Percentiles rank a stretch among this genome's conserved stretches.
These are phyloP conservation scores for Fusarium sp. DNA, from an alignment of 2,329 filamentous ascomycete genomes.

Conservation along the genomic window DNA sequence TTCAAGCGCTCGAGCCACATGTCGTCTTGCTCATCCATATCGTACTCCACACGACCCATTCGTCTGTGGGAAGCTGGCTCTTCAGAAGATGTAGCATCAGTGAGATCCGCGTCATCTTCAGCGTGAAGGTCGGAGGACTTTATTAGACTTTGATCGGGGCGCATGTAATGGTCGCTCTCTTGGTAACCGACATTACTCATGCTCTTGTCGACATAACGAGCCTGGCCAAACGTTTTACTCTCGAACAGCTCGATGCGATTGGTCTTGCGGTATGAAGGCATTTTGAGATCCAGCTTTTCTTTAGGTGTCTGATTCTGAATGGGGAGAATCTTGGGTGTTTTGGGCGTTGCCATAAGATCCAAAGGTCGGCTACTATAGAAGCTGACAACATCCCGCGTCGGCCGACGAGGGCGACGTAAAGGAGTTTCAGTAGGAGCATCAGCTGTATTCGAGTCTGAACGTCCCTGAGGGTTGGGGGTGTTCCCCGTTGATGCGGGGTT, in stretches of 20 bases:
- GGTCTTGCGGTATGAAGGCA: conserved; percentile 79
- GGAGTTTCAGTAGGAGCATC: conserved; percentile 51
- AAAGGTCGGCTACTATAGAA: conserved; percentile 64
- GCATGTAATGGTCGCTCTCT: conserved; percentile 88
- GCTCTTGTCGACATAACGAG: conserved; percentile 92
- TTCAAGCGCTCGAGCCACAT: conserved; percentile 94
- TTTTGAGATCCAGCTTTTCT: conserved; percentile 81
- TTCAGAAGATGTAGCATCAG: conserved; percentile 46
- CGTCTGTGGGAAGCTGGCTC: conserved; percentile 50
- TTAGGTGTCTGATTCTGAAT: conserved; percentile 82
- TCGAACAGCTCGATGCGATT: conserved; percentile 85
- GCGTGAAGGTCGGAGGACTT: conserved; percentile 69
- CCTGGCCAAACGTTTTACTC: conserved; percentile 84
- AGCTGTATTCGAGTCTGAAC: conserved; percentile 47
- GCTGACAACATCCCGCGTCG: conserved; percentile 62
- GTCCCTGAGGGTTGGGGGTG: conserved; percentile 54
- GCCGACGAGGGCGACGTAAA: conserved; percentile 55
- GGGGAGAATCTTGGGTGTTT: conserved; percentile 75
- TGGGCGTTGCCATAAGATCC: conserved; percentile 60
- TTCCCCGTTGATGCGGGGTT: conserved; percentile 57
- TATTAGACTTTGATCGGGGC: conserved; percentile 78
- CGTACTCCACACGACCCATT: conserved; percentile 92
- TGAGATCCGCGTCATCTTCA: conserved; percentile 68
- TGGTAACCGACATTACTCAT: conserved; percentile 98
- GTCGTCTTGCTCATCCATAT: conserved; percentile 99